Evolutionary conservation across 2,329 filamentous ascomycete species (phyloP), one percentile per base, ranked within the genome.

Genomic region (Fusarium euwallaceae): DNA sequence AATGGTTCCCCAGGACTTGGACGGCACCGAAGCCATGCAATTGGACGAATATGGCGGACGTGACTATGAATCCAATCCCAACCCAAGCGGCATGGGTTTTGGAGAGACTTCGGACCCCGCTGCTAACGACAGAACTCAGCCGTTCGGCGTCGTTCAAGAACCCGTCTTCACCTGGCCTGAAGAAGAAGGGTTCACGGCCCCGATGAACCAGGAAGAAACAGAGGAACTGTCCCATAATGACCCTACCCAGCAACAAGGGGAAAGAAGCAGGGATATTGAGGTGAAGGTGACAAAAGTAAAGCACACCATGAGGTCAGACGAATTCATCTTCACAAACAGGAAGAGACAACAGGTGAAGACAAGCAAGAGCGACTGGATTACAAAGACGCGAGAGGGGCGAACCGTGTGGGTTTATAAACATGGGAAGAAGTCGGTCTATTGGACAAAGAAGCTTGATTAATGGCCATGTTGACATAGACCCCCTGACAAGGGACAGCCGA

Each of bases 341-440:
- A 45, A 45, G 41, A 14, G 20, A 16, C 41, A 45, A 22, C 10
- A 24, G 12, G 41, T 22, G 20, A 22, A 14, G 20, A 16, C 41
- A 45, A 45, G 6, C 14, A 32, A 43, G 24, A 37, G 43, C 4
- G 58, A 61, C 37, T 61, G 58, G 58, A 16, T 17, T 11, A 5
- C 12, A 43, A 14, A 12, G 37, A 61, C 14, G 24, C 22, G 37
- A 12, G 17, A 61, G 58, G 58, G 58, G n/a, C 20, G 37, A 43
- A 61, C 36, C 7, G 37, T 61, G 27, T 61, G 58, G 58, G 37
- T 43, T 43, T 61, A 61, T 24, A 45, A 45, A 4, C 58, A 61
- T 32, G 58, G 58, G 22, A 43, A 29, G 36, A 61, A 61, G 16
- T n/a, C 58, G 24, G 17, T 24, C 22, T 61, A 61, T 32, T 61